Evolutionary conservation across 192 early-diverging fungal species (phyloP), one percentile per base, ranked within the genome.

Genomic region (Borealophlyctis nickersoniae): DNA sequence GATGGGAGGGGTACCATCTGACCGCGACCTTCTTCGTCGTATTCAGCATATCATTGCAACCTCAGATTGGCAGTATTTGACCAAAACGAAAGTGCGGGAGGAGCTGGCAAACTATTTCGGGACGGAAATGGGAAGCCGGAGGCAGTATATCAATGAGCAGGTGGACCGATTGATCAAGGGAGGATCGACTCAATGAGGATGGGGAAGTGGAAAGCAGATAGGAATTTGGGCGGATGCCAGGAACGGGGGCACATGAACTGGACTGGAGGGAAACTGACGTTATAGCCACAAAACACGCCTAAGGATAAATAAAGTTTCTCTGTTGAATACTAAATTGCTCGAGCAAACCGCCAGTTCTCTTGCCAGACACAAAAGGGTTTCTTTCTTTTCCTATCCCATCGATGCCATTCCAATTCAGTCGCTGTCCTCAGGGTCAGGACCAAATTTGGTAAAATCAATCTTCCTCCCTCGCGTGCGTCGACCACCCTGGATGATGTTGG

Each of bases 41-140:
- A 87, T 96, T 52, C 81, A 85, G 33, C 77, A 81, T 36, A 85
- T 96, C 24, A 71, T 96, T 26, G 66, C 73, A 31, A 84, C 78
- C 1, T 73, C 86, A 16, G 88, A 93, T 65, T 71, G 94, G 57
- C 84, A 84, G 68, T 73, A 76, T 1, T 73, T 93, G 34, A 92
- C 92, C 31, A 92, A 93, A 76, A 88, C 88, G 69, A 86, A 87
- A 68, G 88, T 96, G 54, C 79, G 90, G 4, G 84, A 89, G 33
- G 81, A 86, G 55, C 63, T 92, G 34, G 73, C 79, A 5, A 68
- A 65, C 2, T 67, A 83, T 29, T 94, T 91, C 72, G 84, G 87
- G 26, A 51, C 83, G 16, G 90, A 95, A 55, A 66, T 93, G 74
- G 65, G 69, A 0, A 45, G 67, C 4, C 72, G 80, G 63, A 84